Conservation (phyloP, 495 filamentous ascomycete genomes). For the Friedmanniomyces simplex region DNA sequence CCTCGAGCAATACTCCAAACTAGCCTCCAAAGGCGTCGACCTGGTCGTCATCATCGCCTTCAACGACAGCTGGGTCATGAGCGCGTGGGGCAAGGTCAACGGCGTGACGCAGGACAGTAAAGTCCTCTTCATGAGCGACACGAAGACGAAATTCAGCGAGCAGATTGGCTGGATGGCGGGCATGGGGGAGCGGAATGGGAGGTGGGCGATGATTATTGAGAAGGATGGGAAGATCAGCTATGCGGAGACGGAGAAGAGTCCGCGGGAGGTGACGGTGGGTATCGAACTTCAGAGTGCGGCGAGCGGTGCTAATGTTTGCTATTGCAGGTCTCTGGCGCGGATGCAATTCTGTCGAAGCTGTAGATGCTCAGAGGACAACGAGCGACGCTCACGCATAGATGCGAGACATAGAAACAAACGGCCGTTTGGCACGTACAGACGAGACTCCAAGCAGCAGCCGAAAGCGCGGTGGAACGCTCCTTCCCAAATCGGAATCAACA, state of each 20-base stretch:
- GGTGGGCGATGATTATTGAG: conserved; percentile 82
- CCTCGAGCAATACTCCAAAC: conserved; percentile 57
- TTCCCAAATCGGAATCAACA: no score
- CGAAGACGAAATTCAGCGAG: conserved; percentile 66
- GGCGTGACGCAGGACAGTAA: conserved; percentile 42
- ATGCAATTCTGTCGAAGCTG: conserved; percentile 23
- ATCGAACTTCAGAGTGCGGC: background rate
- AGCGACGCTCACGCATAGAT: background rate
- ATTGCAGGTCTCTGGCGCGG: conserved; percentile 22
- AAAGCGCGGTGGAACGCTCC: no score
- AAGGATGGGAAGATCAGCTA: conserved; percentile 76
- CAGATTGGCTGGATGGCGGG: conserved; percentile 71
- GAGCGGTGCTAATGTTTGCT: background rate
- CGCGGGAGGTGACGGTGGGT: conserved; percentile 54
- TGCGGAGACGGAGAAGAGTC: conserved; percentile 63
- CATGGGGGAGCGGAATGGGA: conserved; percentile 56
- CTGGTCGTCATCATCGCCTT: conserved; percentile 72
- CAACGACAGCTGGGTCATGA: conserved; percentile 77
- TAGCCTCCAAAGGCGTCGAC: conserved; percentile 81
- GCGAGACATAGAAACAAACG: background rate
- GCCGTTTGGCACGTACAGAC: background rate
- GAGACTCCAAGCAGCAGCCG: no score
- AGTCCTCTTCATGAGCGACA: conserved; percentile 79
- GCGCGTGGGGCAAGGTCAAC: conserved; percentile 93
- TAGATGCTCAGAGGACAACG: background rate